Conservation (phyloP, 495 filamentous ascomycete species). For the Neurospora sp. region DNA sequence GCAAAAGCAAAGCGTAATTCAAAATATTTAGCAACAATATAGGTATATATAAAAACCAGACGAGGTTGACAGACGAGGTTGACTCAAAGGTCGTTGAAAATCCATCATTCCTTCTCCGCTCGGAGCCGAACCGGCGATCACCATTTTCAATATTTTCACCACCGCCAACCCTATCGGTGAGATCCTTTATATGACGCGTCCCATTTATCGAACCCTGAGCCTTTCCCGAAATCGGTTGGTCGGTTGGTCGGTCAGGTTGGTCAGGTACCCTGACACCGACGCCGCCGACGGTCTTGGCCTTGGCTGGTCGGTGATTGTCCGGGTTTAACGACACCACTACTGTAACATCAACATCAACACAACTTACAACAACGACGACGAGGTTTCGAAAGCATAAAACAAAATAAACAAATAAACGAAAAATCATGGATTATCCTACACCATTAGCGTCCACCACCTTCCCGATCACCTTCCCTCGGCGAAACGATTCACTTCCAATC, state of each 20-base stretch:
- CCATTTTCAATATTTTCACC: neutral
- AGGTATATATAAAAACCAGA: neutral
- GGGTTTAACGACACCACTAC: neutral
- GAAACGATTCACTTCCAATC: neutral
- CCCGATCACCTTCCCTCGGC: neutral
- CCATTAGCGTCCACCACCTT: neutral
- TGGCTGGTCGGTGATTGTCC: neutral
- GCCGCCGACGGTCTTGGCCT: neutral
- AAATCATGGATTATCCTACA: neutral
- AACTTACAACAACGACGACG: neutral
- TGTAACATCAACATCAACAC: neutral
- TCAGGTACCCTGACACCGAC: neutral
- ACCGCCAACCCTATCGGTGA: neutral
- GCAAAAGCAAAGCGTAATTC: neutral
- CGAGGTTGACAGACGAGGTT: neutral
- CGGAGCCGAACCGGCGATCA: neutral
- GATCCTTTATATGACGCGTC: neutral
- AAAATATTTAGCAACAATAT: neutral
- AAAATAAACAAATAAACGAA: neutral
- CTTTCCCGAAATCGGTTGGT: neutral
- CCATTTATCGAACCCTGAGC: neutral
- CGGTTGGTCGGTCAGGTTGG: neutral
- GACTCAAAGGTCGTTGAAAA: neutral
- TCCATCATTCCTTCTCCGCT: neutral
- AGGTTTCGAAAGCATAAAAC: neutral